A percentile compares a stretch with the other conserved stretches of the same genome.
Evolutionary conservation across 2,329 filamentous ascomycete species (phyloP).

Genomic region (Cladosporium sp.): DNA sequence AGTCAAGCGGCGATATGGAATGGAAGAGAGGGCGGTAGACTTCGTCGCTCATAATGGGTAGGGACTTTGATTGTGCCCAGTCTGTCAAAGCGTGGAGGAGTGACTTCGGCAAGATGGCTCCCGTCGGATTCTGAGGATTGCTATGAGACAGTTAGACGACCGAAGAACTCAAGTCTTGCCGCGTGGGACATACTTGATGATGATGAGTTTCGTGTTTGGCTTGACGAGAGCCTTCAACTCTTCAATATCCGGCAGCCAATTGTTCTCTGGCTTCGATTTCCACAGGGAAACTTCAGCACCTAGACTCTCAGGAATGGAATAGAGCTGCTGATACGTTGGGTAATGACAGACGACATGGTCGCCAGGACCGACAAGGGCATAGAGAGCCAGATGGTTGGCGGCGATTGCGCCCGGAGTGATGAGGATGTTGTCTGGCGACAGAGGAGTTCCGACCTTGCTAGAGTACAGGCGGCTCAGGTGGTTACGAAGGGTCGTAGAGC

Average conservation of each 20-base stretch:
- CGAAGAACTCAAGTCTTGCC: neutral
- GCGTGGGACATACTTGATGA: constrained; percentile 48
- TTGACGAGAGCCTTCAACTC: constrained; percentile 63
- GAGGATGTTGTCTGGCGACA: constrained; percentile 61
- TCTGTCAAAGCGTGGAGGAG: constrained; percentile 59
- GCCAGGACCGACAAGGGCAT: constrained; percentile 64
- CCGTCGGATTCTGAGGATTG: constrained; percentile 82
- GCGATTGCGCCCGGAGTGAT: constrained; percentile 77
- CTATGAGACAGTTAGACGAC: constrained; percentile 33
- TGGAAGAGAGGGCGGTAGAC: constrained; percentile 84
- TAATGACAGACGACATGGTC: constrained; percentile 86
- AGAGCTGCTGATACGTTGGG: constrained; percentile 83
- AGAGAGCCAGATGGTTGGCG: constrained; percentile 79
- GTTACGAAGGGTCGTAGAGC: constrained; percentile 58
- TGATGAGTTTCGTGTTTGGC: constrained; percentile 66
- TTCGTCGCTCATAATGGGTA: constrained; percentile 72
- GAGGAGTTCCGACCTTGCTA: constrained; percentile 44
- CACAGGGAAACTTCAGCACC: constrained; percentile 76
- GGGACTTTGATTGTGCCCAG: constrained; percentile 58
- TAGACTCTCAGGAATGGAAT: constrained; percentile 67
- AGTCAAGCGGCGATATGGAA: constrained; percentile 51
- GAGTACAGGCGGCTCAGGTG: constrained; percentile 65
- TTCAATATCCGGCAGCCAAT: constrained; percentile 63
- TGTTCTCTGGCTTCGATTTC: constrained; percentile 61
- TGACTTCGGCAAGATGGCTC: constrained; percentile 61